These are phyloP conservation scores for Nemania sp. DNA, from an alignment of 2,329 filamentous ascomycete species.

Conservation along the genomic window DNA sequence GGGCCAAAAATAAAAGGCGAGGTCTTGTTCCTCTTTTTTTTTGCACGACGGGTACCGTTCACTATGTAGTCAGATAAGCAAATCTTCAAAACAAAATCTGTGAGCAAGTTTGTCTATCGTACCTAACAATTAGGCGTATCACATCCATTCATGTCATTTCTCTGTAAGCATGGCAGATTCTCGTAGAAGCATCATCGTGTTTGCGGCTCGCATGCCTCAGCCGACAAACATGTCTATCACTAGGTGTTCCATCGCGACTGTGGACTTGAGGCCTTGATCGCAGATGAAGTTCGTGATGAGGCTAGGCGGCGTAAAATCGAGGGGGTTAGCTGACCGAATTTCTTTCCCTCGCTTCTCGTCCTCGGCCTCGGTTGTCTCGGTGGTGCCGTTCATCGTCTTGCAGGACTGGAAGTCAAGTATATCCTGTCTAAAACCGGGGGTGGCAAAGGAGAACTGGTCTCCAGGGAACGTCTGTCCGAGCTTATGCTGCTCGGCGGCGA, in stretches of 20 bases:
- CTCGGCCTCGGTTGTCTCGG: conserved; percentile 21
- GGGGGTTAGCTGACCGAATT: conserved; percentile 29
- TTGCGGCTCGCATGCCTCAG: conserved; percentile 20
- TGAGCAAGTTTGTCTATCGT: conserved; percentile 18
- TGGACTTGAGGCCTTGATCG: conserved; percentile 49
- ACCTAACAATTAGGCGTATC: too few relatives aligned
- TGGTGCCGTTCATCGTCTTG: conserved; percentile 23
- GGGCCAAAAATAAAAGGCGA: conserved; percentile 5
- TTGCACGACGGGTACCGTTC: conserved; percentile 17
- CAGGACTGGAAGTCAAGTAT: conserved; percentile 51
- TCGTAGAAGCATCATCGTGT: not conserved
- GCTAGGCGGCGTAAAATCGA: conserved; percentile 45
- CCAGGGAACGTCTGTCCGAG: conserved; percentile 90
- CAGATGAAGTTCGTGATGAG: conserved; percentile 50
- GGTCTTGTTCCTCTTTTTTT: conserved; percentile 13
- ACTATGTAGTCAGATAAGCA: conserved; percentile 33
- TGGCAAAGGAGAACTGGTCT: conserved; percentile 70
- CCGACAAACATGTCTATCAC: conserved; percentile 51
- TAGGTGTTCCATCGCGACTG: conserved; percentile 48
- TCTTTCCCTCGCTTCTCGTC: conserved; percentile 33
- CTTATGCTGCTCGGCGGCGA: conserved; percentile 96
- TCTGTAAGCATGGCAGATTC: not conserved
- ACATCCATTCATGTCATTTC: too few relatives aligned
- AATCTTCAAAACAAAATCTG: conserved; percentile 15
- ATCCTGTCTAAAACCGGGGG: conserved; percentile 48